These are phyloP conservation scores for Oemleria cerasiformis DNA, from an alignment of 306 rosid genomes.

Conservation along the genomic window DNA sequence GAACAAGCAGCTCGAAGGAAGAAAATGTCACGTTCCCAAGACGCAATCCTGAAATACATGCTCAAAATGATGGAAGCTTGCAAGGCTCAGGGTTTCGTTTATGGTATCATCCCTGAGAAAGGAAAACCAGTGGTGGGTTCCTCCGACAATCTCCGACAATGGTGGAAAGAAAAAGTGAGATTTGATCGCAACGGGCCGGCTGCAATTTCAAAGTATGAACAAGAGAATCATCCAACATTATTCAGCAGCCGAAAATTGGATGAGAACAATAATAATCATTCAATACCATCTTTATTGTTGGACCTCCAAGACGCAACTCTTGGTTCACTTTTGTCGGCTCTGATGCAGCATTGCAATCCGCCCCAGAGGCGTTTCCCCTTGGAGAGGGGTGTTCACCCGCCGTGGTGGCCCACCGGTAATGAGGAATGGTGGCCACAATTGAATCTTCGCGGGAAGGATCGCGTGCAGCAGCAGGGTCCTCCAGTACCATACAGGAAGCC, in stretches of 20 bases:
- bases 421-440: constrained; percentile 59
- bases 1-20: constrained; percentile 48
- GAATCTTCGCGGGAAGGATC: constrained; percentile 22
- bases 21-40: constrained; percentile 61
- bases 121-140: constrained; percentile 64
- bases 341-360: constrained; percentile 69
- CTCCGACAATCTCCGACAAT: constrained; percentile 68
- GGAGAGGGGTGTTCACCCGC: constrained; percentile 59
- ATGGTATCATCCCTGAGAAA: constrained; percentile 62
- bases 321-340: constrained; percentile 50
- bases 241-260: too few species aligned
- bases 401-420: constrained; percentile 72
- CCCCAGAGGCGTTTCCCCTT: constrained; percentile 60
- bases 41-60: constrained; percentile 57
- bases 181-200: constrained; percentile 60
- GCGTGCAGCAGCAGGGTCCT: constrained; percentile 27
- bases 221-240: neutral
- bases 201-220: constrained; percentile 50
- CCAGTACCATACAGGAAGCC: constrained; percentile 69
- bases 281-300: constrained; percentile 17
- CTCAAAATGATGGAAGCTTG: constrained; percentile 72
- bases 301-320: constrained; percentile 60
- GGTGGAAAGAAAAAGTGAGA: constrained; percentile 79
- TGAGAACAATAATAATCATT: constrained; percentile 12
- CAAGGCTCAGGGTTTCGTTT: constrained; percentile 57